phyloP scores from a whole-genome alignment of 2,329 filamentous ascomycete species.

The Fusarium algeriense region DNA sequence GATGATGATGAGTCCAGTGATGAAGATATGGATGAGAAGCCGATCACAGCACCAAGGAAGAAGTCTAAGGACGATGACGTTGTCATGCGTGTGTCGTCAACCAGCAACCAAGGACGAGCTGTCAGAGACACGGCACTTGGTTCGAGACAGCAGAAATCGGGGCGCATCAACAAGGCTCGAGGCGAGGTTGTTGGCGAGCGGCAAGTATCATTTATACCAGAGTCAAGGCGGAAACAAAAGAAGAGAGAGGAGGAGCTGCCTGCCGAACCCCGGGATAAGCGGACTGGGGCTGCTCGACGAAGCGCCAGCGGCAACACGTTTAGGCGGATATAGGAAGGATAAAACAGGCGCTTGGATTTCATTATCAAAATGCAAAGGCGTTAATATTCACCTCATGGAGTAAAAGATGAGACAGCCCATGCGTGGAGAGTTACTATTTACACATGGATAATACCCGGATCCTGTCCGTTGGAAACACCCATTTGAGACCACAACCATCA shows the following conservation, averaged over 20 bases:
- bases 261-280: constrained; percentile 51
- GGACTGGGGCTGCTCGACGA: constrained; percentile 62
- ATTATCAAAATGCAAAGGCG: constrained; percentile 43
- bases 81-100: constrained; percentile 77
- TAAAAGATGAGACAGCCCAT: constrained; percentile 42
- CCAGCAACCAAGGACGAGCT: constrained; percentile 70
- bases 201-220: constrained; percentile 79
- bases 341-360: constrained; percentile 42
- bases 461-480: constrained; percentile 43
- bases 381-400: constrained; percentile 41
- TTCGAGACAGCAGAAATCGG: constrained; percentile 64
- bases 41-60: constrained; percentile 35
- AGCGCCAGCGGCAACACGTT: constrained; percentile 84
- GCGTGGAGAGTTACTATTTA: constrained; percentile 46
- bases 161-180: constrained; percentile 60
- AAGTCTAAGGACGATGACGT: constrained; percentile 57
- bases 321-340: constrained; percentile 68
- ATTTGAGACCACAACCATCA: constrained; percentile 18
- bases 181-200: constrained; percentile 71
- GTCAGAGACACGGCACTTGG: constrained; percentile 69
- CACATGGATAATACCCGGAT: constrained; percentile 49
- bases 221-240: constrained; percentile 65
- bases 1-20: constrained; percentile 61
- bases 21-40: constrained; percentile 53
- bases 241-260: constrained; percentile 47